A percentile compares a stretch with the other conserved stretches of the same genome.
These are phyloP conservation scores for Lobulomyces angularis DNA, from an alignment of 192 early-diverging fungal genomes.

Conservation along the genomic window DNA sequence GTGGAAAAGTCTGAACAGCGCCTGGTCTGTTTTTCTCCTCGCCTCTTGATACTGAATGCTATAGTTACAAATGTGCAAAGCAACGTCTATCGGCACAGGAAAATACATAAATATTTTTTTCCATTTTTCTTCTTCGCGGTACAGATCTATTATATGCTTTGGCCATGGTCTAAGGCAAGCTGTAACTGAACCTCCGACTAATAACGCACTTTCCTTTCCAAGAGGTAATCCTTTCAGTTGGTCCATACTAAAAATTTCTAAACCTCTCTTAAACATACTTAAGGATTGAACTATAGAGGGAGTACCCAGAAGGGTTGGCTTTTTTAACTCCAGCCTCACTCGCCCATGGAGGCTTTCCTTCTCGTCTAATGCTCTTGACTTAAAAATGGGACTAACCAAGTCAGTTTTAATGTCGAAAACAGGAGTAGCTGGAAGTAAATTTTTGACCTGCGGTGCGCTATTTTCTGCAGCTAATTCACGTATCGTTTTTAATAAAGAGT, in stretches of 20 bases:
- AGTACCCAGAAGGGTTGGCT: too few relatives aligned
- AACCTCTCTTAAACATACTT: conserved; percentile 8
- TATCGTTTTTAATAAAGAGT: too few relatives aligned
- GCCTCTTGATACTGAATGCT: conserved; percentile 5
- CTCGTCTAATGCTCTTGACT: too few relatives aligned
- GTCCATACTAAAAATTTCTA: conserved; percentile 18
- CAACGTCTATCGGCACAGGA: conserved; percentile 1
- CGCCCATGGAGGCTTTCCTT: too few relatives aligned
- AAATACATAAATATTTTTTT: not conserved
- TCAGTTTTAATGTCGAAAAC: too few relatives aligned
- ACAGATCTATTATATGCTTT: conserved; percentile 3
- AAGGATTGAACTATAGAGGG: conserved; percentile 11
- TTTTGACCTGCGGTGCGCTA: too few relatives aligned
- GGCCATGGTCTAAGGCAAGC: conserved; percentile 18
- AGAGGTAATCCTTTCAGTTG: conserved; percentile 5
- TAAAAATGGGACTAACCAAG: too few relatives aligned
- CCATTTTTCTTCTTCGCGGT: conserved; percentile 4
- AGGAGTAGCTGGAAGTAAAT: too few relatives aligned
- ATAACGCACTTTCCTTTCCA: conserved; percentile 5
- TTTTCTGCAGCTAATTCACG: too few relatives aligned
- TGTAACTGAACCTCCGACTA: conserved; percentile 14
- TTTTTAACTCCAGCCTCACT: too few relatives aligned
- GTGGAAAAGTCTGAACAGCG: conserved; percentile 9
- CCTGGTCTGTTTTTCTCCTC: not conserved
- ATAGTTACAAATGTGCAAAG: conserved; percentile 6